phyloP scores from a whole-genome alignment of 2,329 filamentous ascomycete genomes.

The Blastomyces silverae region DNA sequence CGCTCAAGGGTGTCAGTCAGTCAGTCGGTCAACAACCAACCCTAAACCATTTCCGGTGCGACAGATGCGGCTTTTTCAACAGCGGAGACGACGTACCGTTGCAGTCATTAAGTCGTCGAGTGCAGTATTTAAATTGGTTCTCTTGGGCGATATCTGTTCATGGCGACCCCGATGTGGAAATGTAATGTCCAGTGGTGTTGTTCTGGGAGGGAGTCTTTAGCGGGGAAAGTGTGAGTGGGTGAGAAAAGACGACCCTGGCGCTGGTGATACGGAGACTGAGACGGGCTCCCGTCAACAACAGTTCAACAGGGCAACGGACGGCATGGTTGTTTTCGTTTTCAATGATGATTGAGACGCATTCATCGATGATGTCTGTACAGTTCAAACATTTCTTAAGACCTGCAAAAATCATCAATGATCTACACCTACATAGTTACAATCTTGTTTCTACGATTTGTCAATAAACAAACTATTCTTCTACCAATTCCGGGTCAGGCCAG shows the following conservation, averaged over 20 bases:
- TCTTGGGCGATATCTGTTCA: neutral
- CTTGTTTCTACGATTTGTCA: neutral
- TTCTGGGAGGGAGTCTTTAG: no score
- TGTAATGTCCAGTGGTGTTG: no score
- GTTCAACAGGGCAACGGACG: neutral
- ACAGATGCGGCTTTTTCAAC: neutral
- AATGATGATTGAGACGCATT: no score
- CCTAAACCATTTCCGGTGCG: constrained; percentile 6
- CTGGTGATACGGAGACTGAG: no score
- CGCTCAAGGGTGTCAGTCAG: neutral
- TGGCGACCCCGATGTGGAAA: neutral
- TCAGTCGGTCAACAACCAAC: neutral
- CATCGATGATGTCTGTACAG: neutral
- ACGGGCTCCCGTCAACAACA: no score
- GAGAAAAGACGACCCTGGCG: no score
- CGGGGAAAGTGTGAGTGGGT: neutral
- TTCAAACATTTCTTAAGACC: neutral
- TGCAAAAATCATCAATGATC: neutral
- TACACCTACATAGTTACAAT: no score
- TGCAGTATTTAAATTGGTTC: neutral
- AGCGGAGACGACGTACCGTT: neutral
- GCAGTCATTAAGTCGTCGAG: neutral
- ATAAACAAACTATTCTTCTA: neutral
- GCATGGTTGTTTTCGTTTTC: no score
- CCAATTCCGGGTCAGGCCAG: neutral